Evolutionary conservation across 768 basidiomycete genomes (phyloP), one percentile per base, ranked within the genome.

Genomic region (Mycena metata): DNA sequence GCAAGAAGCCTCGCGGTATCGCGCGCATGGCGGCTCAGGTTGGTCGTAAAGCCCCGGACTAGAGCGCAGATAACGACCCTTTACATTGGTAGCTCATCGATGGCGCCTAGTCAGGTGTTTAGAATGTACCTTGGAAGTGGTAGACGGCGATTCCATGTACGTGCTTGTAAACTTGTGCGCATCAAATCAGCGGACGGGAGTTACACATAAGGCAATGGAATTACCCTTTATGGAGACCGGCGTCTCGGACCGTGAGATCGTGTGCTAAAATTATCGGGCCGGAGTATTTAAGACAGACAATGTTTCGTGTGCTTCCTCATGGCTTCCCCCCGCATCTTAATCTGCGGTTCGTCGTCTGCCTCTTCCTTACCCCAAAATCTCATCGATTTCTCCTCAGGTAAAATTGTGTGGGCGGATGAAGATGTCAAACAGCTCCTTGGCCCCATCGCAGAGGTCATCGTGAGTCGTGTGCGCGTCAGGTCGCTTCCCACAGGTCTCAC

Each of bases 321-420:
- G 78, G 68, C 72, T 43, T 76, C 75, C 43, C 78, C 75, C 35
- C 72, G 72, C 65, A 70, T 79, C 64, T 77, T 79, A 51, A 78
- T 79, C 43, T 75, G 73, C 54, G 78, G 78, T 77, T 23, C 58
- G 75, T 63, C 19, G 21, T 23, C 4, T 21, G 15, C 26, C 23
- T 42, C 43, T 19, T 42, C 12, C 16, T 42, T 24, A 46, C 41
- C 10, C 57, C 50, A 35, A 10, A 39, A 39, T 45, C 21, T 55
- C 19, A 19, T 58, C 57, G 47, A 45, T 56, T 15, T n/a, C n/a
- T n/a, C 41, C 36, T 19, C 73, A 93, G 93, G 89, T 59, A 79
- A 88, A 67, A 87, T 96, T 64, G 85, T 91, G 35, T 96, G 94
- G 94, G 93, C 95, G 0, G 89, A 92, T 67, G 84, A 93, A 26